Conservation (phyloP, 108 stramenopile species). For the Fragilaria radians region DNA sequence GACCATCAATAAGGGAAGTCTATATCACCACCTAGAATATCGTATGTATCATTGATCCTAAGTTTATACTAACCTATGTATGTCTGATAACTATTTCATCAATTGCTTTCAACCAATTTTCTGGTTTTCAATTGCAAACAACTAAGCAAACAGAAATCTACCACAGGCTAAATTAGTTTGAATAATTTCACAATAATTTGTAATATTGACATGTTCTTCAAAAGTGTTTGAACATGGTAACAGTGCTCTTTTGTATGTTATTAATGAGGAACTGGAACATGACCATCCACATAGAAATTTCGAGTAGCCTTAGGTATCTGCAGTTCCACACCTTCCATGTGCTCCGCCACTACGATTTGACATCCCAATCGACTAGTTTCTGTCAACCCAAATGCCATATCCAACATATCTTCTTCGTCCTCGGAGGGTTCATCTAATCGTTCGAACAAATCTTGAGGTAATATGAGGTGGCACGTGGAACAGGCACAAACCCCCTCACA, state of each 20-base stretch:
- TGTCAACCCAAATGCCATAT: constrained; percentile 96
- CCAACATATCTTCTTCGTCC: constrained; percentile 97
- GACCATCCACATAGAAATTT: constrained; percentile 99
- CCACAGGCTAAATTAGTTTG: no score
- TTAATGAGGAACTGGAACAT: constrained; percentile 95
- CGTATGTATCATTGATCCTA: no score
- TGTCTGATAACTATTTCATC: no score
- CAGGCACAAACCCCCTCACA: constrained; percentile 98
- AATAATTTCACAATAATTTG: no score
- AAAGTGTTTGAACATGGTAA: not conserved
- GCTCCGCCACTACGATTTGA: constrained; percentile 77
- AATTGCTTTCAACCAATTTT: no score
- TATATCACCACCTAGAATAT: no score
- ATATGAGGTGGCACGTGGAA: constrained; percentile 96
- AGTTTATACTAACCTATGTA: no score
- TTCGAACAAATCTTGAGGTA: constrained; percentile 79
- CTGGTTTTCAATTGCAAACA: no score
- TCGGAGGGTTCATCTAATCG: constrained; percentile 51
- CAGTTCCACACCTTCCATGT: constrained; percentile 90
- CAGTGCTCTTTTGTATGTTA: not conserved
- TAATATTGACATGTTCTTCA: no score
- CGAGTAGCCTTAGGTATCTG: constrained; percentile 88
- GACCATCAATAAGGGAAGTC: no score
- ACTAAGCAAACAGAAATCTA: no score
- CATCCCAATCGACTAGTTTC: constrained; percentile 94